Evolutionary conservation across 768 basidiomycete genomes (phyloP).

Genomic region (Termitomyces sp.): DNA sequence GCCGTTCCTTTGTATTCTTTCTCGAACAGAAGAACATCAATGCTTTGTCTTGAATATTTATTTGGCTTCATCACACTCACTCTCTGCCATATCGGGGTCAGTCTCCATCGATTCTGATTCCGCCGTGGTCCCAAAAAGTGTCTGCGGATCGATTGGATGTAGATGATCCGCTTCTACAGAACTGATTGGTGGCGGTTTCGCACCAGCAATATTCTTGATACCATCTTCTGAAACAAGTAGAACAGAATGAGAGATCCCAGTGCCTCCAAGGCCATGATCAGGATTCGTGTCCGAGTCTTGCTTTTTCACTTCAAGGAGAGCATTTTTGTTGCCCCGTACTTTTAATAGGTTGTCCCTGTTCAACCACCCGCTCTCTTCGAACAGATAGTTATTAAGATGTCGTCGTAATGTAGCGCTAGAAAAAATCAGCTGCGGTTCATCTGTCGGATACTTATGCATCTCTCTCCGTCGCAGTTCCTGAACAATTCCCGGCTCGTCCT

Average conservation of each 20-base stretch:
- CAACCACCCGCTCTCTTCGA: constrained; percentile 58
- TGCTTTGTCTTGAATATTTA: not conserved
- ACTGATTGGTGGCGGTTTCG: constrained; percentile 19
- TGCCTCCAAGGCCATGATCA: constrained; percentile 16
- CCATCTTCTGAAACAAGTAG: constrained; percentile 57
- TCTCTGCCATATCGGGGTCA: constrained; percentile 18
- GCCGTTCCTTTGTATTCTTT: constrained; percentile 44
- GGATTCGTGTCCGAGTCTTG: not conserved
- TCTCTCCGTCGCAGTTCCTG: constrained; percentile 14
- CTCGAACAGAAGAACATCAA: constrained; percentile 26
- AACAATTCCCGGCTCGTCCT: constrained; percentile 19
- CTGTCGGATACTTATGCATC: constrained; percentile 3
- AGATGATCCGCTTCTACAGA: constrained; percentile 5
- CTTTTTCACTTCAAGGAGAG: not conserved
- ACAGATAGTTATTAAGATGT: constrained; percentile 50
- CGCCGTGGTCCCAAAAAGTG: constrained; percentile 12
- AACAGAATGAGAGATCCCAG: constrained; percentile 44
- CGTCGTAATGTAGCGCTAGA: constrained; percentile 68
- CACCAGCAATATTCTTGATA: constrained; percentile 53
- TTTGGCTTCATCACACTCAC: constrained; percentile 15
- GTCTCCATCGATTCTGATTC: constrained; percentile 11
- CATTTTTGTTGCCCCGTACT: constrained; percentile 25
- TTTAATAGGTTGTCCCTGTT: constrained; percentile 37
- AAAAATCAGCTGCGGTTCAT: constrained; percentile 57
- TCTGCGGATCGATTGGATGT: constrained; percentile 14